Evolutionary conservation across 345 rosid species (phyloP), one percentile per base, ranked within the genome.

Genomic region (Brassica juncea): DNA sequence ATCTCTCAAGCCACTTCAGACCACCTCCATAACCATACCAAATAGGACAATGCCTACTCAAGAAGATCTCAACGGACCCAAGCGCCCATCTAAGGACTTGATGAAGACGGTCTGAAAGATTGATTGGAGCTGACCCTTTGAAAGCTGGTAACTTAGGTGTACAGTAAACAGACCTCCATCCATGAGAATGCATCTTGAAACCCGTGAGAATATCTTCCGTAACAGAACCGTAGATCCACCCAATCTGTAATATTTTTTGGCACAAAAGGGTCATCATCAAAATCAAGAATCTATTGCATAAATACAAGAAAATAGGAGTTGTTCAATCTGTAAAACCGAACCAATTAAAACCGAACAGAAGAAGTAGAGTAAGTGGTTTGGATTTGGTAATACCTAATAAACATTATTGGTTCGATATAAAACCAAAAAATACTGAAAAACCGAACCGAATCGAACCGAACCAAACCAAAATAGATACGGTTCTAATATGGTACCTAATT

Each of bases 1-100:
- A 87, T 28, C 99, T 85, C 80, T 94, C 99, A 82, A 94, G 79
- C 97, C 91, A 89, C 78, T 92, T 92, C 87, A 94, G 85, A 2
- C 99, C 99, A 78, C 99, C 99, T 11, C 98, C 99, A 73, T 92
- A 94, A 27, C 99, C 99, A 83, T 94, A 94, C 99, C 99, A 94
- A 74, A 94, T 92, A 3, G 99, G 99, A 69, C 99, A 94, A 83
- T 94, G 98, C 78, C 96, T 90, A 73, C 99, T 92, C 80, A 94
- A 85, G 88, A 94, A 92, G 66, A 94, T 94, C 88, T 94, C 99
- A 21, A 94, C 98, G 1, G 99, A 94, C 34, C 99, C 99, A 77
- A 92, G 97, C 4, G 98, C 97, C 99, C 99, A 94, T 10, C 99
- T 88, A 72, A 94, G 97, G 78, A 94, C 99, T 84, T 94, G 99